phyloP scores from a whole-genome alignment of 441 rosid genomes.

The Metrosideros polymorpha region DNA sequence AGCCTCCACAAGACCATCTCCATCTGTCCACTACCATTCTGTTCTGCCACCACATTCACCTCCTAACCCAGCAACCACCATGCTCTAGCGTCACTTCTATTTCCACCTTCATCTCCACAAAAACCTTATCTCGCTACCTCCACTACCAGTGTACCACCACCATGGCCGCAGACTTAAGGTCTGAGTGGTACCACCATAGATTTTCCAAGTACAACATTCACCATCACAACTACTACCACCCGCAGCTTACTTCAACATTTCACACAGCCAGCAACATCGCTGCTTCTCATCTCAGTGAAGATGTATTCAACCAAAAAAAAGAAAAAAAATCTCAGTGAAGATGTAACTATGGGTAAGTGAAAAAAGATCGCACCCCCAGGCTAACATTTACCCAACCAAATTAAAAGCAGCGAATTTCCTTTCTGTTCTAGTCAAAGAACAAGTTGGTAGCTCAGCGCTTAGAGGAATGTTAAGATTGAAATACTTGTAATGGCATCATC shows the following conservation, averaged over 20 bases:
- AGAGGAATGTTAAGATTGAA: background rate
- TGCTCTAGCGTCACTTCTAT: background rate
- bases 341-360: background rate
- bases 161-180: background rate
- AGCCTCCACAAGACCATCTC: background rate
- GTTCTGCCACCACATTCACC: background rate
- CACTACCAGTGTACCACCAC: background rate
- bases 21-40: background rate
- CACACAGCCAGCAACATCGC: background rate
- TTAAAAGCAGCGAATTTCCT: background rate
- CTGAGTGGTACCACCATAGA: background rate
- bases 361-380: background rate
- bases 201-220: background rate
- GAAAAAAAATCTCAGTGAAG: background rate
- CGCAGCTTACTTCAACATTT: background rate
- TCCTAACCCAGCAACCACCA: background rate
- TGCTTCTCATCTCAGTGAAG: background rate
- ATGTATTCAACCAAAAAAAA: too few relatives aligned
- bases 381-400: background rate
- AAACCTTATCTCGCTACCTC: background rate
- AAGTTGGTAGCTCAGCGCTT: background rate
- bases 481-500: background rate
- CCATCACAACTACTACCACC: background rate
- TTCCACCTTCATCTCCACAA: background rate
- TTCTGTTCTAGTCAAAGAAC: background rate